Base-by-base conservation (phyloP, 371 early-diverging fungal genomes). In the Rhizopus sp. region DNA sequence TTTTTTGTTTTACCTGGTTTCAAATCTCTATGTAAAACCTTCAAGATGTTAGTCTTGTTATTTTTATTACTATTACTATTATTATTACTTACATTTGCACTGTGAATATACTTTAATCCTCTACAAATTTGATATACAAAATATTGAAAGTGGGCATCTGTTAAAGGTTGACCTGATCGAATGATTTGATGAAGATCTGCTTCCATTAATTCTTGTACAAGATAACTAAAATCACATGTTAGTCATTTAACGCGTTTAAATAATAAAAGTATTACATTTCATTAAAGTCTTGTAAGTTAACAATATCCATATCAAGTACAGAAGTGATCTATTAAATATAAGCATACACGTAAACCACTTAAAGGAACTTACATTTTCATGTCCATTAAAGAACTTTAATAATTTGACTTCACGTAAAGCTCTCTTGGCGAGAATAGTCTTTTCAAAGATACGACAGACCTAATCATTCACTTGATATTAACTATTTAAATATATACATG, bases 131-230 rank as follows among this genome's bases (percentile, higher is more conserved):
- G 99, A 77, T 96, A 99, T 51, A 98, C 82, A 78, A 99, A 99
- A 78, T 95, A 97, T 81, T 99, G 97, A 71, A 88, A 97, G 74
- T 98, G 98, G 31, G 95, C 91, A 69, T 99, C 98, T 1, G 95
- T 95, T 66, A 99, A 79, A 5, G 93, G 88, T 74, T 99, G 98
- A 59, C 91, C 95, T 7, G 96, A 95, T 33, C 93, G 89, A 68
- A 99, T 97, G 62, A 99, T 96, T 63, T 95, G 97, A 75, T 98
- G 97, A 56, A 99, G 82, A 74, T 98, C 98, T 39, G 99, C 97
- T 70, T 99, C 99, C 99, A 99, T 99, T 49, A 99, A 76, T 70
- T 93, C 96, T 73, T 95, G 90, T 16, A 92, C 87, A 60, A 94
- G 75, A 63, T 93, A 88, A 53, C 88, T 88, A 62, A n/a, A 29